A percentile compares a stretch with the other conserved stretches of the same genome.
These are phyloP conservation scores for Botrytis fabae DNA, from an alignment of 2,329 filamentous ascomycete species.

Conservation along the genomic window DNA sequence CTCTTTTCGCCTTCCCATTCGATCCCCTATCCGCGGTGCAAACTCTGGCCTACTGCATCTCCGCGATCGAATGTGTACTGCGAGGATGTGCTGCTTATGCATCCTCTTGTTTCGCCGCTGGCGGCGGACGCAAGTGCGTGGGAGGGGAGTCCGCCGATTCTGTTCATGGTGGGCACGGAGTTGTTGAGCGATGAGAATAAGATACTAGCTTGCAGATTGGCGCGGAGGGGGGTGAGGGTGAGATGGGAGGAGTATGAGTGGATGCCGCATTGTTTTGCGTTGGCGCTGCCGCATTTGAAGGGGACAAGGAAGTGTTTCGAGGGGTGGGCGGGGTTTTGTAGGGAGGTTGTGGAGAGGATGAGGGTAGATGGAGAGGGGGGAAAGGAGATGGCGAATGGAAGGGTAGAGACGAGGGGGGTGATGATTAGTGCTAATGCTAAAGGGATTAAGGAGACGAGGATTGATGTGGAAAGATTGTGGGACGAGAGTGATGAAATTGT, in stretches of 20 bases:
- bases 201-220: constrained; percentile 58
- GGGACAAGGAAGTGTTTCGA: constrained; percentile 54
- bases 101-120: constrained; percentile 69
- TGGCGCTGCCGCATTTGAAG: constrained; percentile 52
- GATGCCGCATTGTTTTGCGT: constrained; percentile 75
- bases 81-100: constrained; percentile 54
- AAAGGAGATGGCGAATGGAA: not conserved
- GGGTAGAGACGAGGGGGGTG: constrained; percentile 45
- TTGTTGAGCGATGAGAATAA: constrained; percentile 67
- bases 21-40: constrained; percentile 48
- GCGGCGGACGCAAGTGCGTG: constrained; percentile 53
- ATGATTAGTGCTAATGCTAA: constrained; percentile 53
- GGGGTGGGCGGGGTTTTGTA: constrained; percentile 59
- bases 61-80: constrained; percentile 56
- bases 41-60: constrained; percentile 57
- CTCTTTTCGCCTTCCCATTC: constrained; percentile 42
- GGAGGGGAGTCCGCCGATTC: constrained; percentile 64
- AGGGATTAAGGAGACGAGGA: constrained; percentile 50
- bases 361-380: not conserved
- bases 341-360: constrained; percentile 39
- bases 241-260: constrained; percentile 72
- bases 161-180: constrained; percentile 69
- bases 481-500: constrained; percentile 49
- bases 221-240: constrained; percentile 58
- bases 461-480: constrained; percentile 48